phyloP scores from a whole-genome alignment of 2,329 filamentous ascomycete genomes.

The Gnomoniopsis sp. region DNA sequence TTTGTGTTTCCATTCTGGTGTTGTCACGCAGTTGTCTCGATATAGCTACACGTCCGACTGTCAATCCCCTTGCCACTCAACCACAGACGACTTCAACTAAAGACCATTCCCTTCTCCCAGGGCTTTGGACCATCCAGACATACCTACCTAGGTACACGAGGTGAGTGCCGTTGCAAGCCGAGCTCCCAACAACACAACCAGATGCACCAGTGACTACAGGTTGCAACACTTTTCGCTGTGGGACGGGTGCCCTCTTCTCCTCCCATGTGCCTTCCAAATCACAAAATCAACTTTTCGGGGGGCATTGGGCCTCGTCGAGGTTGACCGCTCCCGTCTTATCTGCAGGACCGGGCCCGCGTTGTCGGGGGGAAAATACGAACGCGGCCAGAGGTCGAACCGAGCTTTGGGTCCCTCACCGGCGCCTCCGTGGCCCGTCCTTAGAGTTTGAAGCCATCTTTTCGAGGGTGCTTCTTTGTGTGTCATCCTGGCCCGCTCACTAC shows the following conservation, averaged over 20 bases:
- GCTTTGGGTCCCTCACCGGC: not conserved
- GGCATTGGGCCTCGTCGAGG: not conserved
- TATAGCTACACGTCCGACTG: not conserved
- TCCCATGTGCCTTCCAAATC: not conserved
- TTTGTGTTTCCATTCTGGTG: not conserved
- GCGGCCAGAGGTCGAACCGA: not conserved
- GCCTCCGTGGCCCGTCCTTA: not conserved
- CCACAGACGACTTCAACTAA: not conserved
- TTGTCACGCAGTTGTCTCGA: not conserved
- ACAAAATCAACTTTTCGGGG: not conserved
- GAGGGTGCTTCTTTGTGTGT: not conserved
- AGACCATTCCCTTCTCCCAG: not conserved
- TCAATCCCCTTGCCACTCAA: not conserved
- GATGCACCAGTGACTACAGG: too few species aligned
- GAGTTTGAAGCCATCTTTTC: not conserved
- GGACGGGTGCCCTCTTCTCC: not conserved
- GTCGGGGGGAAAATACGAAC: not conserved
- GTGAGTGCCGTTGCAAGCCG: conserved; percentile 4
- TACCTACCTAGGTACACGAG: too few species aligned
- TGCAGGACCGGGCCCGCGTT: not conserved
- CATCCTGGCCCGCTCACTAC: not conserved
- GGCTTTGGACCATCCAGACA: too few species aligned
- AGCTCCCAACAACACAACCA: not conserved
- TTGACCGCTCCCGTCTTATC: conserved; percentile 7
- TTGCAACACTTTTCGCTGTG: too few species aligned